Evolutionary conservation across 768 basidiomycete genomes (phyloP), one percentile per base, ranked within the genome.

Genomic region (Lepiota subincarnata): DNA sequence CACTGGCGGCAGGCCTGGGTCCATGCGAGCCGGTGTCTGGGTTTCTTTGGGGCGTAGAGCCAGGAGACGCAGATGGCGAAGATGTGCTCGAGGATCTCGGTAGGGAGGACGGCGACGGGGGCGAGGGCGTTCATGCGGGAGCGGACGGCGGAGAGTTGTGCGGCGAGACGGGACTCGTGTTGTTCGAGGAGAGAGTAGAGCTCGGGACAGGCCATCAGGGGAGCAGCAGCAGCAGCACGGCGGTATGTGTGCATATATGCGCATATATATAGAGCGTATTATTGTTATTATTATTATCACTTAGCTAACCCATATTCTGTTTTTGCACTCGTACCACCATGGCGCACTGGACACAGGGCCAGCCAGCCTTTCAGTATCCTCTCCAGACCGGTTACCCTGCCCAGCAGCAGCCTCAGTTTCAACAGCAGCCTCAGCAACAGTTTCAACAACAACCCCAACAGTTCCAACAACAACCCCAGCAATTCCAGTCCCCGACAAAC

Each of bases 261-360:
- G n/a, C 14, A n/a, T 39, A 39, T n/a, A 19, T n/a, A 16, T 12
- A 34, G 19, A 19, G 10, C 45, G 35, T 13, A 11, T n/a, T n/a
- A 47, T 47, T 47, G 35, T 26, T 47, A 6, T 16, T 46, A 47
- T 24, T 2, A 24, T 24, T 24, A 24, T 24, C 24, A 36, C 45
- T 47, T 47, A 47, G 45, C 45, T 47, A 47, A 41, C 40, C 52
- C n/a, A n/a, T n/a, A n/a, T n/a, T n/a, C n/a, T n/a, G n/a, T 56
- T 48, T 56, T 64, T 59, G 53, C 62, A 60, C 59, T 59, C 53
- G 39, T 64, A 69, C 64, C 64, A 73, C 61, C 64, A 90, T 91
- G 89, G 81, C 87, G 62, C 87, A 89, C 70, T 91, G 89, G 87
- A 78, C 76, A 37, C 81, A 82, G 63, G 77, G 76, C 48, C 86